phyloP scores from a whole-genome alignment of 2,329 filamentous ascomycete genomes.

The Colletotrichum aenigma region DNA sequence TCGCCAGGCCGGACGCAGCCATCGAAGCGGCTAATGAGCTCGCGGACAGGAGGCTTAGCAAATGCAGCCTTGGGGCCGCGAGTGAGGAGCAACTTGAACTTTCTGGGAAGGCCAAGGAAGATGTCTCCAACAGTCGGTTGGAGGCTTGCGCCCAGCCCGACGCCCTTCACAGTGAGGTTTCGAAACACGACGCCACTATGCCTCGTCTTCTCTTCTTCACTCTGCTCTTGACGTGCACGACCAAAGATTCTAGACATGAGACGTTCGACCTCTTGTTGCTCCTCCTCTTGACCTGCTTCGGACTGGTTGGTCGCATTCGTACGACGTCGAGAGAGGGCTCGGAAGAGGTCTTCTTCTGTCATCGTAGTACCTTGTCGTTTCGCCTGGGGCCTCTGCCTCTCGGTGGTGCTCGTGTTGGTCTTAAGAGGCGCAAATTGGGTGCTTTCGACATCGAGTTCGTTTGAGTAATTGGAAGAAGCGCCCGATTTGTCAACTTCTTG shows the following conservation, averaged over 20 bases:
- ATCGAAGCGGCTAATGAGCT: slow-evolving; percentile 56
- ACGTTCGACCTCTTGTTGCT: slow-evolving; percentile 57
- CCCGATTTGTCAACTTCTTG: background rate
- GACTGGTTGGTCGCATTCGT: slow-evolving; percentile 36
- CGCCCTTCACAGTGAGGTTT: slow-evolving; percentile 71
- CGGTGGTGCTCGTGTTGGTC: slow-evolving; percentile 11
- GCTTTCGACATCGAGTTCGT: background rate
- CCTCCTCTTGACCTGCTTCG: slow-evolving; percentile 44
- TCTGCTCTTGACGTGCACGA: slow-evolving; percentile 64
- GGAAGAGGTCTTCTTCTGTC: slow-evolving; percentile 58
- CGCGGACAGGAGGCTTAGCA: slow-evolving; percentile 37
- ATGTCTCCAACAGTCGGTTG: slow-evolving; percentile 47
- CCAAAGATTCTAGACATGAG: slow-evolving; percentile 77
- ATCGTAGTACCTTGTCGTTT: slow-evolving; percentile 28
- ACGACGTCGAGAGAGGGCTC: slow-evolving; percentile 51
- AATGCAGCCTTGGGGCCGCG: slow-evolving; percentile 33
- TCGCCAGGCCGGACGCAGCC: slow-evolving; percentile 60
- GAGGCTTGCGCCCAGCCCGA: slow-evolving; percentile 66
- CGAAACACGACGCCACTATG: slow-evolving; percentile 75
- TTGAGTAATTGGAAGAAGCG: background rate
- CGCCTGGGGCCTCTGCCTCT: slow-evolving; percentile 20
- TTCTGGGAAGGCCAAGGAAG: slow-evolving; percentile 31
- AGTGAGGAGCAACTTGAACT: slow-evolving; percentile 25
- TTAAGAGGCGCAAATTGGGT: slow-evolving; percentile 32
- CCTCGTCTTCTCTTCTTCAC: slow-evolving; percentile 71